Percentiles rank a stretch among this genome's conserved stretches.
These are phyloP conservation scores for Isabelozyma rhagii DNA, from an alignment of 805 yeast species.

Conservation along the genomic window DNA sequence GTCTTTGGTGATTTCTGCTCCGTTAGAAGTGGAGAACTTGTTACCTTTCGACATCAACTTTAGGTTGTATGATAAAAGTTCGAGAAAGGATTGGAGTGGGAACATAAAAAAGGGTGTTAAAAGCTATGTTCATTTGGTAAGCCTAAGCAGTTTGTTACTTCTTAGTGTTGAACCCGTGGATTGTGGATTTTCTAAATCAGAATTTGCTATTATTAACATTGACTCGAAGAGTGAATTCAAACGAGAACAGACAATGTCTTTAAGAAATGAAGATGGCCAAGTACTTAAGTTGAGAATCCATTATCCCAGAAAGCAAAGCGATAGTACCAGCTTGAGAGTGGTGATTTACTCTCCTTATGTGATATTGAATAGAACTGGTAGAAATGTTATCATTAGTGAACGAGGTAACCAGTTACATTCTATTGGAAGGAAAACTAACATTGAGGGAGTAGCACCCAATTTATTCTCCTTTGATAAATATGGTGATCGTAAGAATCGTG, in stretches of 20 bases:
- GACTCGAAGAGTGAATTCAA: slow-evolving; percentile 52
- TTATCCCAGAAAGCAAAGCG: slow-evolving; percentile 51
- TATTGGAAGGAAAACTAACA: slow-evolving; percentile 16
- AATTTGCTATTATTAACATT: slow-evolving; percentile 70
- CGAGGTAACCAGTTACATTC: slow-evolving; percentile 57
- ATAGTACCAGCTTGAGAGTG: slow-evolving; percentile 60
- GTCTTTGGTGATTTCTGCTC: slow-evolving; percentile 75
- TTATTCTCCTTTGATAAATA: slow-evolving; percentile 81
- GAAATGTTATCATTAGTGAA: slow-evolving; percentile 54
- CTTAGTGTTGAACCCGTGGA: slow-evolving; percentile 65
- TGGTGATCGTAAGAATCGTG: slow-evolving; percentile 60
- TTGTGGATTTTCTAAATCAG: slow-evolving; percentile 61
- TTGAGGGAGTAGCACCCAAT: slow-evolving; percentile 48
- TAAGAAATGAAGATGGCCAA: slow-evolving; percentile 66
- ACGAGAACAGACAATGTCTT: slow-evolving; percentile 49
- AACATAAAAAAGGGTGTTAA: slow-evolving; percentile 59
- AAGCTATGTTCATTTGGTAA: slow-evolving; percentile 78
- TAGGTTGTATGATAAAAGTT: slow-evolving; percentile 71
- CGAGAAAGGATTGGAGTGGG: slow-evolving; percentile 65
- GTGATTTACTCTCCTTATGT: slow-evolving; percentile 83
- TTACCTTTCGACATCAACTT: slow-evolving; percentile 79
- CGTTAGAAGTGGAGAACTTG: slow-evolving; percentile 78
- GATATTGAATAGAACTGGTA: slow-evolving; percentile 75
- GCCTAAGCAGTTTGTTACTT: slow-evolving; percentile 65
- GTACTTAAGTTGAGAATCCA: slow-evolving; percentile 59